Percentiles rank a stretch among this genome's conserved stretches.
Conservation (phyloP, 2,329 filamentous ascomycete genomes). For the Sordariomycetes sp. region DNA sequence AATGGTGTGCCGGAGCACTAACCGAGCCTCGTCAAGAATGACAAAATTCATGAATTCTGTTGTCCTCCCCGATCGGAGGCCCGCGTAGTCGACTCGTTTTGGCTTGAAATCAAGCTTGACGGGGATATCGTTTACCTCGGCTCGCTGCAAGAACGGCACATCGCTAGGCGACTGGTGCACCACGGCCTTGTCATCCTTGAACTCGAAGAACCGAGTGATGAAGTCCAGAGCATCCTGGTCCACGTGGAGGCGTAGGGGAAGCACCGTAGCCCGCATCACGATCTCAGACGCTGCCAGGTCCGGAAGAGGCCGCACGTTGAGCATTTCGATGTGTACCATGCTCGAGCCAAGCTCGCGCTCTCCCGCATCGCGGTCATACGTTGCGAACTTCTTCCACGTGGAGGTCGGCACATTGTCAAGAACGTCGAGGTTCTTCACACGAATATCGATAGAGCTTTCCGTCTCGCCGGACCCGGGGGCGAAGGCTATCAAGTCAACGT, state of each 20-base stretch:
- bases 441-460: conserved; percentile 76
- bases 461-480: conserved; percentile 69
- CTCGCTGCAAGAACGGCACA: conserved; percentile 76
- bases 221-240: conserved; percentile 97
- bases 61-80: conserved; percentile 83
- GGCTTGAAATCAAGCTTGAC: conserved; percentile 93
- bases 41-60: conserved; percentile 99
- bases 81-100: conserved; percentile 92
- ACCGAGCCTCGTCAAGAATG: conserved; percentile 77
- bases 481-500: conserved; percentile 72
- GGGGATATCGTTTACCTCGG: conserved; percentile 74
- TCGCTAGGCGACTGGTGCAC: conserved; percentile 54
- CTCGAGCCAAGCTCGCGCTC: conserved; percentile 75
- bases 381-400: conserved; percentile 97
- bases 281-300: conserved; percentile 83
- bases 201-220: conserved; percentile 94
- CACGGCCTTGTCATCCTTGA: conserved; percentile 66
- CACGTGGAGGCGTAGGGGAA: conserved; percentile 84
- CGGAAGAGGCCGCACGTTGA: conserved; percentile 78
- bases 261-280: conserved; percentile 65
- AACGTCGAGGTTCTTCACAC: conserved; percentile 74
- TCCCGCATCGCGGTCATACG: conserved; percentile 81
- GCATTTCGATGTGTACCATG: conserved; percentile 82
- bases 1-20: conserved; percentile 80
- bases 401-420: conserved; percentile 92